Percentiles rank a stretch among this genome's conserved stretches.
Conservation (phyloP, 768 basidiomycete species). For the Amanita muscaria region DNA sequence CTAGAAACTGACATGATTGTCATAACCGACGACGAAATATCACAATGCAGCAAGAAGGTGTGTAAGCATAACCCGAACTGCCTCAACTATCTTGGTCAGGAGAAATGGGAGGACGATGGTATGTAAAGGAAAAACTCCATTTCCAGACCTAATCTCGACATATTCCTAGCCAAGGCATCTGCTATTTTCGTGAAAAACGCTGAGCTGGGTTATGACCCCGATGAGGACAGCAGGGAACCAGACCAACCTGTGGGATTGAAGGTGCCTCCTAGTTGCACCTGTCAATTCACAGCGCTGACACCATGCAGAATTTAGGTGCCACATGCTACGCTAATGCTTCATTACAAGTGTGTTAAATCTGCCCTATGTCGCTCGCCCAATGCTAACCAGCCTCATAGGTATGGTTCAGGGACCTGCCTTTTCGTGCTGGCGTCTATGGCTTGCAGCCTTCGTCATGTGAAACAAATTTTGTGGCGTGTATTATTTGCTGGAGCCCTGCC, state of each 20-base stretch:
- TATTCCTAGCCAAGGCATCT: conserved; percentile 36
- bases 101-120: conserved; percentile 74
- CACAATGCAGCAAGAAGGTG: conserved; percentile 44
- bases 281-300: neutral
- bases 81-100: conserved; percentile 81
- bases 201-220: conserved; percentile 49
- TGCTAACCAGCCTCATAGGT: conserved; percentile 40
- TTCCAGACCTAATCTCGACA: neutral
- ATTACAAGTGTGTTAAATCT: conserved; percentile 52
- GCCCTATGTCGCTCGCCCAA: neutral
- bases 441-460: conserved; percentile 54
- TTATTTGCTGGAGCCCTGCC: neutral
- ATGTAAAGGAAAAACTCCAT: conserved; percentile 1
- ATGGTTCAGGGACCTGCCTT: conserved; percentile 83
- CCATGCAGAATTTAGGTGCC: conserved; percentile 79
- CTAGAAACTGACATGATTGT: conserved; percentile 57
- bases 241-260: conserved; percentile 69
- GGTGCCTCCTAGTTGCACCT: conserved; percentile 27
- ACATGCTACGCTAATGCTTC: conserved; percentile 97
- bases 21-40: conserved; percentile 57
- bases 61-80: conserved; percentile 82
- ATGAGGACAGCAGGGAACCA: conserved; percentile 36
- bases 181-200: conserved; percentile 43
- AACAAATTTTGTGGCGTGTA: conserved; percentile 29
- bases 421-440: conserved; percentile 75